These are phyloP conservation scores for Malus orientalis DNA, from an alignment of 306 rosid genomes.

Conservation along the genomic window DNA sequence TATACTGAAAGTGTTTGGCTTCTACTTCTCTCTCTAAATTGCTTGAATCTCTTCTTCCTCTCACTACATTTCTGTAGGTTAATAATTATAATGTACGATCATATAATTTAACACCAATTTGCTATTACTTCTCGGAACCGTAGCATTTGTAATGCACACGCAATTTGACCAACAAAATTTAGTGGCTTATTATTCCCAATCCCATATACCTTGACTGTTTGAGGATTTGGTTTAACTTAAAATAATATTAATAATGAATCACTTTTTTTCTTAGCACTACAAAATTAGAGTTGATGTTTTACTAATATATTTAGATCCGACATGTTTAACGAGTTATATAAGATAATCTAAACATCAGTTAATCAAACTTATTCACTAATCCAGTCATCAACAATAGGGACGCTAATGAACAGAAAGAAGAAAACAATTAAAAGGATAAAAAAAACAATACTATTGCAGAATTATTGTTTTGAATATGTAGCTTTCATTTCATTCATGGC, in stretches of 20 bases:
- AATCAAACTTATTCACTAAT: not conserved
- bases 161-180: not conserved
- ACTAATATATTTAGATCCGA: not conserved
- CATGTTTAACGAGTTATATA: not conserved
- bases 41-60: too few relatives aligned
- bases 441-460: not conserved
- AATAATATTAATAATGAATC: too few relatives aligned
- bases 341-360: not conserved
- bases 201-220: not conserved
- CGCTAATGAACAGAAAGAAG: not conserved
- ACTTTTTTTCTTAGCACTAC: not conserved
- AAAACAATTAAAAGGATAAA: not conserved
- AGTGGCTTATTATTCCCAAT: not conserved
- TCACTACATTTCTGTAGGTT: too few relatives aligned
- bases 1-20: too few relatives aligned
- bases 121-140: not conserved
- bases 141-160: not conserved
- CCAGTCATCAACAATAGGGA: not conserved
- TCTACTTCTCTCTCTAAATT: too few relatives aligned
- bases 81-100: not conserved
- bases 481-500: not conserved
- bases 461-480: not conserved
- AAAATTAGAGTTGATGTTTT: not conserved
- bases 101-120: not conserved
- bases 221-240: not conserved